Base-by-base conservation (phyloP, 768 basidiomycete species). In the Pilatotrama ljubarskyi region DNA sequence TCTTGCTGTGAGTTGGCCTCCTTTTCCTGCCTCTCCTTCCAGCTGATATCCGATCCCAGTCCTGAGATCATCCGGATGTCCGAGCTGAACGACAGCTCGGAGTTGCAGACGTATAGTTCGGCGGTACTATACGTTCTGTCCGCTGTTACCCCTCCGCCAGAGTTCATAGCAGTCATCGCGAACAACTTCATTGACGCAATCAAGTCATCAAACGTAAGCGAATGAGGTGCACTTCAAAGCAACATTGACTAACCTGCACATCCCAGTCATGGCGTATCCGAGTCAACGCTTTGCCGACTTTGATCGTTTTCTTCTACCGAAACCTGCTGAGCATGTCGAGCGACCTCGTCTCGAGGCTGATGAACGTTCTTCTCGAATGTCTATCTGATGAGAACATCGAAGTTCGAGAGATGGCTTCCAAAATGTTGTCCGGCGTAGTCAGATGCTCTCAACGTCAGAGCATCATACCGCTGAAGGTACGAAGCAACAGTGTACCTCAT, bases 271-370 rank as follows among this genome's bases (percentile, higher is more conserved):
- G 94, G 94, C 84, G 91, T 55, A 93, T 95, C 67, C 87, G 93
- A 4, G 78, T 93, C 36, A 89, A 94, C 73, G 88, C 90, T 20
- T 76, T 96, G 58, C 94, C 94, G n/a, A 86, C 90, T 26, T 75
- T 97, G 61, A 87, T 92, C 29, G 87, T 94, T 36, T 92, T 95
- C 74, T 95, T 93, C 78, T 95, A 94, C 73, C 84, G 93, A 47
- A 94, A 95, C 70, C 80, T 95, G 56, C 75, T 93, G 59, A 83
- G 86, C 55, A 84, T 95, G 48, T 84, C 91, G 37, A 80, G 86
- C 48, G 74, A 79, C 18, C 84, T 84, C 37, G 82, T 91, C 46
- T 78, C 82, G 26, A 84, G 81, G 66, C 84, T 93, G 61, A 87
- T 94, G 85, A 91, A 93, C 59, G 85, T 91, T 29, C 77, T 95